Base-by-base conservation (phyloP, 805 yeast species). In the Metschnikowia continentalis region DNA sequence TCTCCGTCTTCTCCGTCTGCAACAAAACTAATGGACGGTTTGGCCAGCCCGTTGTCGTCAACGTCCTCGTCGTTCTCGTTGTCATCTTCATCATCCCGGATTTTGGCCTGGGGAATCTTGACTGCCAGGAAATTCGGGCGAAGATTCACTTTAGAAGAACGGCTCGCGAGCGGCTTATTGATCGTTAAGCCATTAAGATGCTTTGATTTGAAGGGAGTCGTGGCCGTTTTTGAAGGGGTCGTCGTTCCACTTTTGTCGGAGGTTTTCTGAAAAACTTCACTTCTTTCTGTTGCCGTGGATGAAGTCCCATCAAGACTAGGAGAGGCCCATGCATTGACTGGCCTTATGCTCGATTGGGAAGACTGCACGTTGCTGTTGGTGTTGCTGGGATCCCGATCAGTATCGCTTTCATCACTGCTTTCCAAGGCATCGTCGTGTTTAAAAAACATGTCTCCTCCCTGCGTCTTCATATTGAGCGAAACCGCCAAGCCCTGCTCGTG, bases 401-500 rank as follows among this genome's bases (percentile, higher is more conserved):
- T 59, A 19, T 57, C 65, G 32, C 62, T 59, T n/a, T 62, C 62
- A 19, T 62, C 68, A 33, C 60, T 60, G n/a, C 59, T 55, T 13
- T 56, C 62, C 23, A 64, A 52, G 0, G 65, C 56, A 35, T 64
- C 60, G 3, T 54, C 57, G 47, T 66, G 62, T 15, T 59, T 56
- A 52, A 65, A 65, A 42, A 66, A 66, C 39, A 60, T 55, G 37
- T 66, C 66, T 0, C 70, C 68, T 4, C 63, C 62, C 49, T 67
- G 72, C 2, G 92, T 80, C 51, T 84, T 84, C 84, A 91, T 87
- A 46, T 85, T 83, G 52, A 88, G 78, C 1, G 94, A 83, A 3
- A 90, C 80, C 1, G 76, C 64, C 50, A 72, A 59, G 0, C 97
- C 97, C 57, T 86, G 72, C 53, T 81, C 82, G 61, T 88, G 94